Base-by-base conservation (phyloP, 345 rosid genomes). In the Fremontodendron californicum region DNA sequence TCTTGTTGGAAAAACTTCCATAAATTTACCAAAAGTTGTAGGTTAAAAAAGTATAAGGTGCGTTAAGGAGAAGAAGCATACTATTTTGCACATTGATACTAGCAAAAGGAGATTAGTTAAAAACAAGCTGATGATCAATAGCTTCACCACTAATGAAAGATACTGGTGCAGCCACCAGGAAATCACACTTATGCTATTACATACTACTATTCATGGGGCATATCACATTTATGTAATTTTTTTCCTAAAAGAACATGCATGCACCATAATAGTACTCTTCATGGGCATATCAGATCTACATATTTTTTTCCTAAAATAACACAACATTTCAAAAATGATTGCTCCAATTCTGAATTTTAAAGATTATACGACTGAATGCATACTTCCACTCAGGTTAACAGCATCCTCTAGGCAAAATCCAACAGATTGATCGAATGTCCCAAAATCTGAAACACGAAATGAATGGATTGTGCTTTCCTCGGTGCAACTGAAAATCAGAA, bases 341-440 rank as follows among this genome's bases (percentile, higher is more conserved):
- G 45, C 31, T 15, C 13, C 46, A 68, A 46, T 52, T 51, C 46
- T 42, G 45, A 43, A 37, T 42, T 52, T 45, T 49, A 31, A 35
- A 46, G 55, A 35, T 77, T 63, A 29, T 40, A 73, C 11, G 39
- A 39, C 40, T 27, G 11, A 70, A 77, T 74, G 75, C 87, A 76
- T 82, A 84, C 89, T 82, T 78, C 75, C 73, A 64, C 75, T 82
- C 79, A 78, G 75, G 49, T 79, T 77, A 63, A 83, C 76, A 77
- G 86, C 78, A 62, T 79, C 78, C 48, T 69, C 82, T 58, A 83
- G 51, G 71, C 39, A 57, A 83, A 79, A 77, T 70, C 85, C 79
- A 49, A 61, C 80, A 74, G 75, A 75, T 29, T 73, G 83, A 75
- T 79, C 80, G 54, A 79, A 79, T 37, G 74, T 62, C 79, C 78